Evolutionary conservation across 2,329 filamentous ascomycete genomes (phyloP).

Genomic region (Pseudogymnoascus sp.): DNA sequence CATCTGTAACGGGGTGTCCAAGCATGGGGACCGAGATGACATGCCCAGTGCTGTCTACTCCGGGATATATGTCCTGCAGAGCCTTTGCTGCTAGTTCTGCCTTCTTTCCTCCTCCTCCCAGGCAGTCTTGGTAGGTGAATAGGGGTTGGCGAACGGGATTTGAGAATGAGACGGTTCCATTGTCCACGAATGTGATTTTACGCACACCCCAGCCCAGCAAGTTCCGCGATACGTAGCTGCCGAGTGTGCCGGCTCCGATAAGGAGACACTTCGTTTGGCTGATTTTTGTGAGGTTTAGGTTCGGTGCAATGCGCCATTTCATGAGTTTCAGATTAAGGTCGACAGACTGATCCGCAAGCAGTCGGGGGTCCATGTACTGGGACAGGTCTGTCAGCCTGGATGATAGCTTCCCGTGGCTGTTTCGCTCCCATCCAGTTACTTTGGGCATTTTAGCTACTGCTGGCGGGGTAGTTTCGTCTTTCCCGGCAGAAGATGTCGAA

Average conservation of each 20-base stretch:
- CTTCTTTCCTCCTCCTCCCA: conserved; percentile 78
- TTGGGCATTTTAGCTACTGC: conserved; percentile 61
- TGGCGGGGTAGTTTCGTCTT: conserved; percentile 16
- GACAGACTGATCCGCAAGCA: conserved; percentile 86
- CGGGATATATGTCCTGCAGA: conserved; percentile 81
- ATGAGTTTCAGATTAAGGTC: conserved; percentile 96
- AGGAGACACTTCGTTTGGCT: conserved; percentile 86
- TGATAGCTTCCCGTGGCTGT: conserved; percentile 68
- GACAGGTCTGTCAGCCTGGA: conserved; percentile 75
- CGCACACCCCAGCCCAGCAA: conserved; percentile 93
- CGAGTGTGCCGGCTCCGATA: conserved; percentile 85
- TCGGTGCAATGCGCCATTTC: conserved; percentile 95
- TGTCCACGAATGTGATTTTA: conserved; percentile 94
- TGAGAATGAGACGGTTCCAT: conserved; percentile 86
- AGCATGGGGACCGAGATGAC: conserved; percentile 90
- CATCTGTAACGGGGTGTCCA: conserved; percentile 77
- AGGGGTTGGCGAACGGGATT: conserved; percentile 94
- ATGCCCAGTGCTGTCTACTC: conserved; percentile 74
- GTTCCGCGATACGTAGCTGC: conserved; percentile 87
- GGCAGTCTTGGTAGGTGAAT: conserved; percentile 83
- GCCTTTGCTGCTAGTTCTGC: conserved; percentile 74
- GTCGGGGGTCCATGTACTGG: conserved; percentile 86
- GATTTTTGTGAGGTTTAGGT: conserved; percentile 78
- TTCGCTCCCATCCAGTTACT: conserved; percentile 91
- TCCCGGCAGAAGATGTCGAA: conserved; percentile 23